Evolutionary conservation across 768 basidiomycete genomes (phyloP), one percentile per base, ranked within the genome.

Genomic region (Lyophyllum atratum): DNA sequence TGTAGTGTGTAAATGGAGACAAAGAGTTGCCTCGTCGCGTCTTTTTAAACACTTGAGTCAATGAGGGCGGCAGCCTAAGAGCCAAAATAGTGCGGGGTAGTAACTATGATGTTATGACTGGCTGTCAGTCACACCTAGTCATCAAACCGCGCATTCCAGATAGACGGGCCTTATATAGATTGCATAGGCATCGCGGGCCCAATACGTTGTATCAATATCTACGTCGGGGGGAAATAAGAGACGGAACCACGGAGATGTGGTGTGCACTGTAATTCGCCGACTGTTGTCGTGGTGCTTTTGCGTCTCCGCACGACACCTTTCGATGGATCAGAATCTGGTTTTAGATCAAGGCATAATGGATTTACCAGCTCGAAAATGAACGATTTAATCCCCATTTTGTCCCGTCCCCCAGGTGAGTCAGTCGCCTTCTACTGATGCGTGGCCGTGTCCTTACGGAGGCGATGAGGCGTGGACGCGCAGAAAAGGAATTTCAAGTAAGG

Each of bases 101-200:
- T 37, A 42, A 37, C 28, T 39, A 29, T 15, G 17, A 7, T 15
- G 34, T 26, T 19, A 59, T 56, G 54, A 54, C 24, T 11, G 28
- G n/a, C n/a, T 33, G 37, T 34, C 37, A 51, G 52, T 62, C 58
- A 62, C 15, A 56, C 37, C 50, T 56, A 46, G 55, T 62, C 58
- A 62, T 52, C 54, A 45, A 28, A 40, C 11, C 14, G 22, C 31
- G 44, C 26, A 39, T 31, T 42, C 43, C 56, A 48, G 44, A 46
- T 56, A 47, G 17, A 19, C 31, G 9, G 45, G 24, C 29, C 49
- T 55, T 47, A 49, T 40, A 54, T 22, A 57, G 26, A 50, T 34
- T 21, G n/a, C n/a, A n/a, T n/a, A n/a, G n/a, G n/a, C n/a, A n/a
- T 28, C 6, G 34, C 34, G 34, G 12, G 34, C 34, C 34, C 12